A percentile compares a stretch with the other conserved stretches of the same genome.
Evolutionary conservation across 1,284 basidiomycete genomes (phyloP).

Genomic region (Rhodotorula mucilaginosa): DNA sequence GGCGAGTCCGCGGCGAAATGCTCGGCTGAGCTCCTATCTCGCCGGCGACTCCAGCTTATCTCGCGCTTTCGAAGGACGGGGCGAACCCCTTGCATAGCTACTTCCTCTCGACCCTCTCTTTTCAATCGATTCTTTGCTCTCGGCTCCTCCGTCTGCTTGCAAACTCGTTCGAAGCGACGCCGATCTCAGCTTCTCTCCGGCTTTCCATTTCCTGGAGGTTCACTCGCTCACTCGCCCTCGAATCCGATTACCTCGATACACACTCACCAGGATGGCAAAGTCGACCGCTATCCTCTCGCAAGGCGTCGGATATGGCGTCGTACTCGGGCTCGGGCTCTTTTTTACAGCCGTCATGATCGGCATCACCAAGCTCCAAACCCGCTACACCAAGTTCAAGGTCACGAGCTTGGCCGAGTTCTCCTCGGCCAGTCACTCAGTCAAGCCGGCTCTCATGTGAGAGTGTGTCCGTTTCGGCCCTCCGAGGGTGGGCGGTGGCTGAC

Average conservation of each 20-base stretch:
- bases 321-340: constrained; percentile 71
- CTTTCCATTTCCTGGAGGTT: neutral
- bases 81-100: too few species aligned
- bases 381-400: constrained; percentile 59
- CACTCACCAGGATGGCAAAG: constrained; percentile 10
- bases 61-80: too few species aligned
- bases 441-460: constrained; percentile 85
- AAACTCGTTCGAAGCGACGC: neutral
- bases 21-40: too few species aligned
- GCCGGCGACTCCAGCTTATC: too few species aligned
- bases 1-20: too few species aligned
- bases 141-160: too few species aligned
- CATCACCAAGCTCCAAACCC: constrained; percentile 65
- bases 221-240: neutral
- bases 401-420: constrained; percentile 69
- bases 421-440: constrained; percentile 55
- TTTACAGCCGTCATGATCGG: constrained; percentile 74
- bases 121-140: too few species aligned
- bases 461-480: constrained; percentile 55
- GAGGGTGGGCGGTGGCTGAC: neutral
- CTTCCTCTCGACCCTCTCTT: too few species aligned
- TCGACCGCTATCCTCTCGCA: constrained; percentile 16
- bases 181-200: neutral
- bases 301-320: constrained; percentile 64
- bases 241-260: too few species aligned